Evolutionary conservation across 768 basidiomycete genomes (phyloP), one percentile per base, ranked within the genome.

Genomic region (Filobasidium floriforme): DNA sequence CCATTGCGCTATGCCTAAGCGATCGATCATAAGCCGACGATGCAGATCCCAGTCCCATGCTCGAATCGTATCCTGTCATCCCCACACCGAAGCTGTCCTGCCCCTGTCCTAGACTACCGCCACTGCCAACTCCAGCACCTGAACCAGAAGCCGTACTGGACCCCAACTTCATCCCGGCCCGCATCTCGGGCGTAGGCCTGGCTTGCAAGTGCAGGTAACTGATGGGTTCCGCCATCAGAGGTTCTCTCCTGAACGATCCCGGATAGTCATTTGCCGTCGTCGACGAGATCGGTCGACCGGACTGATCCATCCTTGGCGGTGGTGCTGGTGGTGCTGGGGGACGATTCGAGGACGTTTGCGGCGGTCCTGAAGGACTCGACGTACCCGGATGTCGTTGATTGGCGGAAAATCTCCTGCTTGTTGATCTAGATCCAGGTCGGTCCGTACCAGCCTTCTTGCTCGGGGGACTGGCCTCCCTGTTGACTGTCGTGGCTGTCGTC

Each of bases 161-260:
- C 32, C 32, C 32, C 32, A 37, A 37, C 4, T 37, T 37, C 32
- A 37, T 4, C 32, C 32, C 32, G 32, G 32, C 32, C 32, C 32
- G 3, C 4, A 37, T 37, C 32, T 37, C 32, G 32, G 32, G 32
- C 9, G 32, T 37, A 37, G 32, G 32, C 9, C 32, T 37, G 9
- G 32, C 32, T 9, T 37, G 32, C 32, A 37, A 37, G 32, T 57
- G 54, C 14, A 57, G 29, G 26, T 57, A 57, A 14, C 22, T 24
- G 29, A 57, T 57, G 15, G 54, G 54, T 57, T 57, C 54, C 22
- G 54, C 22, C 54, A 24, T 22, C 12, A 57, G 54, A 24, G 54
- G 54, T 15, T 57, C 54, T 57, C 54, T 24, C 29, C 54, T 15
- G 54, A 57, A 37, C 32, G 32, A 57, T 57, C 24, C 46, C 22